Evolutionary conservation across 2,329 filamentous ascomycete species (phyloP).

Genomic region (Colletotrichum sp.): DNA sequence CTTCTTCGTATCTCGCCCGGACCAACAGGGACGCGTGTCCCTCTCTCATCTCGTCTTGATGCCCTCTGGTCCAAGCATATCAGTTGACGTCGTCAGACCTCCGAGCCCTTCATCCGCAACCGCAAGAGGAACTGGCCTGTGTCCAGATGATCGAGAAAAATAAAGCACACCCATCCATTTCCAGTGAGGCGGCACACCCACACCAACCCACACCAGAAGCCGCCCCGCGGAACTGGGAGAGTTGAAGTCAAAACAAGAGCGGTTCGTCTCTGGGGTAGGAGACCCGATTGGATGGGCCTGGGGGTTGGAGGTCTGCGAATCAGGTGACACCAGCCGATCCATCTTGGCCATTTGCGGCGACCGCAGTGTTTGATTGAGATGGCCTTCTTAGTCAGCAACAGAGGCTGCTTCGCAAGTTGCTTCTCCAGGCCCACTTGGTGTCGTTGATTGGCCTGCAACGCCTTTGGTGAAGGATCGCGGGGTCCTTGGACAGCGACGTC

Average conservation of each 20-base stretch:
- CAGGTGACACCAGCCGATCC: background rate
- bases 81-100: background rate
- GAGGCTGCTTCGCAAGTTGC: background rate
- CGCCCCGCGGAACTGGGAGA: background rate
- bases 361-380: background rate
- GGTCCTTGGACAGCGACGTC: background rate
- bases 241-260: conserved; percentile 18
- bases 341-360: background rate
- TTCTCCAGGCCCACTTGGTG: background rate
- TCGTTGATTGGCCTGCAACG: background rate
- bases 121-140: background rate
- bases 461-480: background rate
- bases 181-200: background rate
- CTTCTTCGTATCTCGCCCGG: background rate
- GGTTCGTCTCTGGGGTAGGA: background rate
- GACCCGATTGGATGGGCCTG: background rate
- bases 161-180: background rate
- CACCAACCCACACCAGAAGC: background rate
- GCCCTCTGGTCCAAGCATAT: background rate
- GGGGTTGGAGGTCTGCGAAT: background rate
- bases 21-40: background rate
- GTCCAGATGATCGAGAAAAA: background rate
- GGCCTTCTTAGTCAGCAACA: background rate
- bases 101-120: background rate
- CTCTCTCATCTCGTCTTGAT: background rate